Conservation (phyloP, 306 rosid species). For the Quercus robur region DNA sequence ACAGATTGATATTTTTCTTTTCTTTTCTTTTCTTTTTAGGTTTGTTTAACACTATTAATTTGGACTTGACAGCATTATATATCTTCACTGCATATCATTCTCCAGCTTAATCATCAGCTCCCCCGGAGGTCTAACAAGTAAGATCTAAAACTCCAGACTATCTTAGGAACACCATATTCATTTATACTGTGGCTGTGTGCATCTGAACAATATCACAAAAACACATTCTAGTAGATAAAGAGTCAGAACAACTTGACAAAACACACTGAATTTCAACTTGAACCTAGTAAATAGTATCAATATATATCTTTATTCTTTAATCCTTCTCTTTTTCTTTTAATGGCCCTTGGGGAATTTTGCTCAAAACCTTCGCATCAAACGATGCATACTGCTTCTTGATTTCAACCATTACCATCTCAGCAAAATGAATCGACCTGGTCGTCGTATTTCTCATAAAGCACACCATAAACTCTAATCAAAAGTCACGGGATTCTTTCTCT, state of each 20-base stretch:
- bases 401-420: conserved; percentile 42
- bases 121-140: not conserved
- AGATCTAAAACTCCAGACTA: not conserved
- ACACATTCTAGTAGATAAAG: not conserved
- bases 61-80: not conserved
- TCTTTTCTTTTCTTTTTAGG: not conserved
- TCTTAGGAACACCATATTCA: conserved; percentile 1
- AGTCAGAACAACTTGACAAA: not conserved
- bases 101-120: not conserved
- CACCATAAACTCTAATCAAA: no score
- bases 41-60: not conserved
- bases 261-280: not conserved
- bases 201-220: conserved; percentile 2
- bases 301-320: conserved; percentile 26
- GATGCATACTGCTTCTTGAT: conserved; percentile 48
- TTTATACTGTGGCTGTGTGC: conserved; percentile 18
- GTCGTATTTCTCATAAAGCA: no score
- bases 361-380: conserved; percentile 47
- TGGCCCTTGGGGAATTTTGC: conserved; percentile 50
- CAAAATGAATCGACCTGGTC: conserved; percentile 37
- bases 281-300: not conserved
- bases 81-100: not conserved
- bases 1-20: no score
- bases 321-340: conserved; percentile 51
- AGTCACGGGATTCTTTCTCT: no score